phyloP scores from a whole-genome alignment of 2,329 filamentous ascomycete genomes.

The Xylariaceae sp. region DNA sequence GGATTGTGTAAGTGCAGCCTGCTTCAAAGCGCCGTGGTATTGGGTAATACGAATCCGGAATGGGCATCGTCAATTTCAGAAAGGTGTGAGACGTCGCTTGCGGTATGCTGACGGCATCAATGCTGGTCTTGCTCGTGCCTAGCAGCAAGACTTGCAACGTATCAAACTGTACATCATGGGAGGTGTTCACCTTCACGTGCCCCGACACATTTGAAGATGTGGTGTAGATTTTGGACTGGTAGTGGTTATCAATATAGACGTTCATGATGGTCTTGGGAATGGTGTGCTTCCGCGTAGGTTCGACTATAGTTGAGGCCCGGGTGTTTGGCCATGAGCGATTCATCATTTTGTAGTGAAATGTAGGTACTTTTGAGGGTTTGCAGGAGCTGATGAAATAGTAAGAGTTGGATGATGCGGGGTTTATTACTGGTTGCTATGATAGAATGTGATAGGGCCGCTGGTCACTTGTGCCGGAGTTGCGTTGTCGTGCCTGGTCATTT shows the following conservation, averaged over 20 bases:
- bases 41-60: conserved; percentile 56
- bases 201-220: conserved; percentile 60
- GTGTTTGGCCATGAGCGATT: conserved; percentile 5
- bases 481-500: conserved; percentile 10
- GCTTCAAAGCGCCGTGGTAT: conserved; percentile 54
- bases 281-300: conserved; percentile 11
- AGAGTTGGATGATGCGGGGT: conserved; percentile 26
- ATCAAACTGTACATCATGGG: conserved; percentile 57
- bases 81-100: conserved; percentile 59
- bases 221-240: conserved; percentile 61
- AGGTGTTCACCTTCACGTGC: conserved; percentile 53
- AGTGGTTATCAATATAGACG: conserved; percentile 61
- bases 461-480: conserved; percentile 10
- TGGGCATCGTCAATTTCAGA: conserved; percentile 44
- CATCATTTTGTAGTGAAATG: conserved; percentile 14
- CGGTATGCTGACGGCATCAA: conserved; percentile 59
- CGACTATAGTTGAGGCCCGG: conserved; percentile 1
- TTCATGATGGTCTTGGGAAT: conserved; percentile 49
- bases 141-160: conserved; percentile 60
- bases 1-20: conserved; percentile 57
- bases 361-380: not conserved
- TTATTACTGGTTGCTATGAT: conserved; percentile 9
- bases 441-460: conserved; percentile 1
- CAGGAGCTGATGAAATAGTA: not conserved
- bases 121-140: conserved; percentile 56